Evolutionary conservation across 306 rosid species (phyloP), one percentile per base, ranked within the genome.

Genomic region (Cicer bijugum): DNA sequence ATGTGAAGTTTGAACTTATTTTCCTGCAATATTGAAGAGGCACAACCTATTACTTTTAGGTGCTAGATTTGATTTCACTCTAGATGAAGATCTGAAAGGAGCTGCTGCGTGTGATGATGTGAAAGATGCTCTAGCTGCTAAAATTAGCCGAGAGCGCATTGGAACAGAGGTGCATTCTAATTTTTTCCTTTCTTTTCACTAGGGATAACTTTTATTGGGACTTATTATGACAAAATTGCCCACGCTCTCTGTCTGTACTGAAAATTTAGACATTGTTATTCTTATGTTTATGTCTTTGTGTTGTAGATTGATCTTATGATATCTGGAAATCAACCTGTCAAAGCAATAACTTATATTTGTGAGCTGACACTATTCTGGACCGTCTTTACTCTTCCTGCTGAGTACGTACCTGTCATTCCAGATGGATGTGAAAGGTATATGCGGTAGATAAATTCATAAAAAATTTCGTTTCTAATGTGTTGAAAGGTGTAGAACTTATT

Each of bases 111-210:
- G 82, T 63, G 87, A 86, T 83, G 97, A 89, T 51, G 96, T 94
- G 67, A 91, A 87, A 82, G 83, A 80, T 83, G 98, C 96, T 71
- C 87, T 91, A 7, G 87, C 87, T 37, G 86, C 86, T 73, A 94
- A 94, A 90, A 89, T 94, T 82, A 94, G 96, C 87, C 79, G 90
- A 71, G 97, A 94, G 83, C 91, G 96, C 64, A 86, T 94, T 66
- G 98, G 98, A 76, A 73, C 82, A n/a, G 98, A 94, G 84, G 98
- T 86, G 67, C 66, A 75, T 75, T 62, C 51, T 57, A 70, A 61
- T 15, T 75, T 69, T 65, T 57, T 40, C 28, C 65, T 28, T 28
- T 28, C 35, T 28, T 28, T 28, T 28, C 35, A 20, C 15, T 75
- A 37, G 67, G 76, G 75, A 35, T 65, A 64, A 38, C 69, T 75